A percentile compares a stretch with the other conserved stretches of the same genome.
phyloP scores from a whole-genome alignment of 495 filamentous ascomycete genomes.

The Pyrenula massariospora region DNA sequence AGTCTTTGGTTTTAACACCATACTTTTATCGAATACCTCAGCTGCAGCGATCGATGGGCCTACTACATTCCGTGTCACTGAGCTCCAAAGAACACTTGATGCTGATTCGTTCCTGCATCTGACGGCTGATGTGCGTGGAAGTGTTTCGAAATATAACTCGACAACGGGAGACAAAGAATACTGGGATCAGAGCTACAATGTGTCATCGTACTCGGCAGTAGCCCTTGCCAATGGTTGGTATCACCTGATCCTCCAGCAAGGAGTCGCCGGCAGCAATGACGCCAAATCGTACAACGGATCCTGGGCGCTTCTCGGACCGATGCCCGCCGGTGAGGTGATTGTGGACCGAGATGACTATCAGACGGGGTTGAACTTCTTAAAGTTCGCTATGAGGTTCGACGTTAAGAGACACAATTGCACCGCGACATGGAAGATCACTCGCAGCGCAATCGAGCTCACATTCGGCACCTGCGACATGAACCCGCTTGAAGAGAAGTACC shows the following conservation, averaged over 20 bases:
- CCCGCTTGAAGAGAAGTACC: background rate
- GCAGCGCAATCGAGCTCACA: conserved; percentile 5
- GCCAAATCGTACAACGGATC: no score
- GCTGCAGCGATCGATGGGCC: conserved; percentile 7
- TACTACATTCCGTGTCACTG: conserved; percentile 2
- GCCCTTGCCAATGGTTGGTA: no score
- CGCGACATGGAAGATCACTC: conserved; percentile 7
- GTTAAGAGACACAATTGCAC: conserved; percentile 4
- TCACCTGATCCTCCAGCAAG: no score
- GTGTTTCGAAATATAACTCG: background rate
- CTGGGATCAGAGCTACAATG: no score
- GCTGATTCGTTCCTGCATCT: conserved; percentile 2
- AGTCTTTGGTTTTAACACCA: conserved; percentile 7
- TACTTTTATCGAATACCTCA: conserved; percentile 2
- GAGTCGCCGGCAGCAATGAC: no score
- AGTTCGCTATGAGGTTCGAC: conserved; percentile 3
- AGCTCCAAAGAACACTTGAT: conserved; percentile 2
- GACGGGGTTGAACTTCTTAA: no score
- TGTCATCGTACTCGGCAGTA: no score
- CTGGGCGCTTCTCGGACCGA: no score
- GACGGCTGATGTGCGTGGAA: background rate
- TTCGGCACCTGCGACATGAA: conserved; percentile 3
- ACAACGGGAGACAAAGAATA: no score
- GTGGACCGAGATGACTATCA: no score
- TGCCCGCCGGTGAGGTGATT: no score